Evolutionary conservation across 2,329 filamentous ascomycete species (phyloP).

Genomic region (Paraconiothyrium sp.): DNA sequence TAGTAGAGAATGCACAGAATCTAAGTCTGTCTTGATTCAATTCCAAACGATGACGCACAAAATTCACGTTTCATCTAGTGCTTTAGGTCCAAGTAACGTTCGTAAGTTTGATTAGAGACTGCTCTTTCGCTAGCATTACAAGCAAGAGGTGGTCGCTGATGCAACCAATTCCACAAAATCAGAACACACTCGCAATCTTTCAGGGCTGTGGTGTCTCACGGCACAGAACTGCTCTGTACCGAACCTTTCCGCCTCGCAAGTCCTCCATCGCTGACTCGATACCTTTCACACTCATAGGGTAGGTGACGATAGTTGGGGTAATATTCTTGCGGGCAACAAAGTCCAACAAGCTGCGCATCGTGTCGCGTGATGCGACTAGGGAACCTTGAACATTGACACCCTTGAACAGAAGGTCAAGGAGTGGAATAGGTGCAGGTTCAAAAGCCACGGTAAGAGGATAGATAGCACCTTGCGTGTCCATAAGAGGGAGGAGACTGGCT

Average conservation of each 20-base stretch:
- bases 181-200: background rate
- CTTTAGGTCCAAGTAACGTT: no score
- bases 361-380: constrained; percentile 3
- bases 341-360: background rate
- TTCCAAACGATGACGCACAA: no score
- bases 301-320: constrained; percentile 2
- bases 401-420: background rate
- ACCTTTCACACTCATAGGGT: background rate
- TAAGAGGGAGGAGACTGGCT: background rate
- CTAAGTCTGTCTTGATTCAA: no score
- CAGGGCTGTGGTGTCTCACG: background rate
- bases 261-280: constrained; percentile 5
- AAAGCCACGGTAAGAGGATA: constrained; percentile 9
- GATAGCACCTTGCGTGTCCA: constrained; percentile 2
- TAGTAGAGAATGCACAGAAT: no score
- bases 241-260: constrained; percentile 3
- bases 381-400: constrained; percentile 1
- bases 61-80: no score
- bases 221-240: background rate
- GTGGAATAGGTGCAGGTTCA: background rate
- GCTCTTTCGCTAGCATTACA: no score
- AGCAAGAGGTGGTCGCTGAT: background rate
- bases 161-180: background rate
- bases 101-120: no score
- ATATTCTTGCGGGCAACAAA: constrained; percentile 9